phyloP scores from a whole-genome alignment of 2,329 filamentous ascomycete genomes.

The Pseudodiploospora longispora region DNA sequence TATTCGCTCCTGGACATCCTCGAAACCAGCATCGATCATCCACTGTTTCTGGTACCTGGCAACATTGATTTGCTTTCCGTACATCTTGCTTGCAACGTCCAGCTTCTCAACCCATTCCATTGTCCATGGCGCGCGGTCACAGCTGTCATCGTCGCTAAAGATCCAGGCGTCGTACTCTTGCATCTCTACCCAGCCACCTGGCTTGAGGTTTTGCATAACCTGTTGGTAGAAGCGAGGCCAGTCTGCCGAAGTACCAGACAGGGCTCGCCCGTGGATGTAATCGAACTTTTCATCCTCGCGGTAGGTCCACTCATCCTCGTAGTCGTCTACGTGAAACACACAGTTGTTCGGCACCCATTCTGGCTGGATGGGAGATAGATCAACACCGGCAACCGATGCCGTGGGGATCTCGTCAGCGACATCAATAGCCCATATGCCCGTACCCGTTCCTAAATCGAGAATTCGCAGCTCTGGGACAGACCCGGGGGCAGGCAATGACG shows the following conservation, averaged over 20 bases:
- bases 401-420: constrained; percentile 40
- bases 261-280: constrained; percentile 26
- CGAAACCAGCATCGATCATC: constrained; percentile 30
- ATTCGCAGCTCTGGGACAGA: constrained; percentile 27
- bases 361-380: constrained; percentile 52
- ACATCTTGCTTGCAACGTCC: constrained; percentile 25
- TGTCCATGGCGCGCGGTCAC: constrained; percentile 27
- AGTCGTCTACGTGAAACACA: constrained; percentile 58
- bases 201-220: constrained; percentile 21
- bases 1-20: constrained; percentile 24
- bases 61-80: constrained; percentile 32
- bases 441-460: constrained; percentile 52
- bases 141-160: constrained; percentile 31
- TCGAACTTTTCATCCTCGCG: constrained; percentile 28
- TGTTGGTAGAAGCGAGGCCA: constrained; percentile 24
- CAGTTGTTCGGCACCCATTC: constrained; percentile 53
- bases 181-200: constrained; percentile 30
- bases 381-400: constrained; percentile 36
- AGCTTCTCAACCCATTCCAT: constrained; percentile 31
- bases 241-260: constrained; percentile 24
- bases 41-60: constrained; percentile 27
- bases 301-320: constrained; percentile 42
- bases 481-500: constrained; percentile 28
- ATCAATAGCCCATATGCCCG: constrained; percentile 53
- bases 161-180: constrained; percentile 32